Evolutionary conservation across 345 rosid genomes (phyloP), one percentile per base, ranked within the genome.

Genomic region (Arabis hirsuta): DNA sequence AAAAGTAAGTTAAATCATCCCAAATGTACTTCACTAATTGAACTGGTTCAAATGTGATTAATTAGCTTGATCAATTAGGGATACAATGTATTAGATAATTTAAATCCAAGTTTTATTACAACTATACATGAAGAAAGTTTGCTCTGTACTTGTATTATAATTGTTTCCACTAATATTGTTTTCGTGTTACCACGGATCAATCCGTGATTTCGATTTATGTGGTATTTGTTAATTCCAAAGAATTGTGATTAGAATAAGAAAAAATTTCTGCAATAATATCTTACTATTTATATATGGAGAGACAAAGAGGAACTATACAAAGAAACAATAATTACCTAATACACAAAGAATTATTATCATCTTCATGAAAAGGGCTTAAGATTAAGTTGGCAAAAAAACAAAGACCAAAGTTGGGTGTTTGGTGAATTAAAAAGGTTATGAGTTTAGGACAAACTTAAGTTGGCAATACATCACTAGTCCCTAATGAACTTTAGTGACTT

Each of bases 341-440:
- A 26, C 48, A 48, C 41, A 59, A 48, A 16, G 10, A 51, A 61
- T 41, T 22, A 62, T 42, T 42, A 20, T 43, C 27, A 62, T 53
- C 26, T 11, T 72, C 13, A 59, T 14, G 46, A 14, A 24, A 26
- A 9, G 34, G 12, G 14, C 46, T 70, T 69, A 26, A 10, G 54
- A 13, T 14, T 53, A 53, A 32, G 54, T 72, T 62, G 13, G 46
- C n/a, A 44, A 72, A 64, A 72, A 45, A 56, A 55, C 70, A 44
- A 72, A 63, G 54, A 1, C 36, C 41, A 63, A 63, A 54, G 76
- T 22, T 72, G 69, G 41, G 20, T 72, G 69, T 72, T 72, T 54
- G 57, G 64, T 72, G 70, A 55, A 45, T 72, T 34, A 54, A 62
- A 36, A 72, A 72, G 55, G 41, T 44, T 31, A 43, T 2, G 69